Base-by-base conservation (phyloP, 2,329 filamentous ascomycete genomes). In the Aspergillus japonicus region DNA sequence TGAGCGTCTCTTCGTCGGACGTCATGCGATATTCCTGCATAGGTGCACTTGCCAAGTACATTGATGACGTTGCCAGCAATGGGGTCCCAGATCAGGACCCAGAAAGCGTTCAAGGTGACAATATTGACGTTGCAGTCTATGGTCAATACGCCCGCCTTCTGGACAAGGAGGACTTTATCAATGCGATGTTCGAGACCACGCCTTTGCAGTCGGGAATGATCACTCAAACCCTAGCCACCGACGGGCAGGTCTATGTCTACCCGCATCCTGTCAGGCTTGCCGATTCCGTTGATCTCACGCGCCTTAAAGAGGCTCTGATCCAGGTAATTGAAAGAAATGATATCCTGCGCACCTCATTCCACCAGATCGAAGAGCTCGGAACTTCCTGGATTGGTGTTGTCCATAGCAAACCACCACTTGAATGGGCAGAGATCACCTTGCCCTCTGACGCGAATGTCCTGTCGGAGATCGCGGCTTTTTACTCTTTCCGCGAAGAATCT, bases 181-280 rank as follows among this genome's bases (percentile, higher is more conserved):
- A 61, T 10, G 57, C 61, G 3, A 64, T 73, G 42, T 75, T 73
- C 50, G 62, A 69, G 4, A 96, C 92, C 70, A 94, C 92, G 0
- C 85, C 92, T 0, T 77, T 96, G 1, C 92, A 96, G 69, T 86
- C 92, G 67, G 92, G 92, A 0, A 92, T 96, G 80, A 85, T 96
- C 47, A 88, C 89, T 0, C 83, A 87, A 52, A 87, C 87, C 3
- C 71, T 89, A 35, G 82, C 84, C 8, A 84, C 79, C n/a, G 69
- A 77, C 0, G 64, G 69, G 11, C 57, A 64, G 44, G 76, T 89
- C 0, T 96, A 96, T 69, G 94, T 93, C 70, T 91, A 92, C 62
- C 79, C 82, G 0, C 96, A 96, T 68, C 74, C 76, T 0, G 84
- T 93, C 48, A 63, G 75, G 0, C 74, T 96, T 0, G 57, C 71